These are phyloP conservation scores for Penicillium sp. DNA, from an alignment of 2,329 filamentous ascomycete species.

Conservation along the genomic window DNA sequence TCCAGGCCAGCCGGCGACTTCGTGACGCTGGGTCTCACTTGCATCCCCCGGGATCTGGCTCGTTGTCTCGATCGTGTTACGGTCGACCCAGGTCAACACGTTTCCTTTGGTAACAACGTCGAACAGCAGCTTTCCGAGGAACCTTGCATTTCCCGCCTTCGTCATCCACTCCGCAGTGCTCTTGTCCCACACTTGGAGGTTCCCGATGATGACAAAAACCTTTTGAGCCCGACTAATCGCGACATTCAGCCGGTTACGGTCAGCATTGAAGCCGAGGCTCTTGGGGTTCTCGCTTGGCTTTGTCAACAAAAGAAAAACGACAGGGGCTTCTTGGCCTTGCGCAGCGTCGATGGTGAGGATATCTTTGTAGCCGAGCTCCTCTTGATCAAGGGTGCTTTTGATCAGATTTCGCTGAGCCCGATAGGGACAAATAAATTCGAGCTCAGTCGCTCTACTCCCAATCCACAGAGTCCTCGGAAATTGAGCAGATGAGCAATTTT, in stretches of 20 bases:
- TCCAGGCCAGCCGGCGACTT: too few species aligned
- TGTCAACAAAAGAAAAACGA: not conserved
- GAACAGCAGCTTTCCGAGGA: not conserved
- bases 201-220: not conserved
- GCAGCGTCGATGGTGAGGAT: not conserved
- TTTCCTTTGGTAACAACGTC: not conserved
- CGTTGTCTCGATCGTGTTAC: too few species aligned
- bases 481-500: too few species aligned
- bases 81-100: too few species aligned
- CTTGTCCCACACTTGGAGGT: not conserved
- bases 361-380: not conserved
- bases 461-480: too few species aligned
- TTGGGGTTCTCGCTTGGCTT: not conserved
- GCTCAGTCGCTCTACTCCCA: too few species aligned
- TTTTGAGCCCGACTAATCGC: not conserved
- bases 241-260: not conserved
- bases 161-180: too few species aligned
- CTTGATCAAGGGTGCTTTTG: too few species aligned
- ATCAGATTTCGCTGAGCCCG: too few species aligned
- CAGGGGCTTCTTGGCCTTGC: not conserved
- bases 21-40: too few species aligned
- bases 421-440: too few species aligned
- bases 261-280: not conserved
- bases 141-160: not conserved
- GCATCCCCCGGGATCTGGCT: too few species aligned